phyloP scores from a whole-genome alignment of 176 grass and related monocot species.

The Phyllostachys edulis region DNA sequence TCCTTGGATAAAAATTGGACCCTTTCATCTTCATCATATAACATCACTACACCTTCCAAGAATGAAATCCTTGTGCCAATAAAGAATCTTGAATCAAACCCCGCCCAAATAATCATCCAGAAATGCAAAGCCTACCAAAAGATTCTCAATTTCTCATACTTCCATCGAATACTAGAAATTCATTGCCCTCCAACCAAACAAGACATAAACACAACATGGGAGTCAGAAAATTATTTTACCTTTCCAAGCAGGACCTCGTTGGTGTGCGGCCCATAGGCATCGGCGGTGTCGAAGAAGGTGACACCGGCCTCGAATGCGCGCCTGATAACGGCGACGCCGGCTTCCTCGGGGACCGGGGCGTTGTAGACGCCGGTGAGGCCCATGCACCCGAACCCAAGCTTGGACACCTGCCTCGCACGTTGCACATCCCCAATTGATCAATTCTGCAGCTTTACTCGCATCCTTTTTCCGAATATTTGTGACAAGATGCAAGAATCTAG shows the following conservation, averaged over 20 bases:
- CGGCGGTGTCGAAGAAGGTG: constrained; percentile 59
- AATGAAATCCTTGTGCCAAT: not conserved
- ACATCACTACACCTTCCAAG: not conserved
- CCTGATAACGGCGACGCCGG: constrained; percentile 43
- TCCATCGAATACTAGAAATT: not conserved
- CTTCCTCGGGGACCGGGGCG: constrained; percentile 51
- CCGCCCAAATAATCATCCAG: not conserved
- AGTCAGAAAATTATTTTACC: constrained; percentile 31
- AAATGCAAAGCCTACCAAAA: not conserved
- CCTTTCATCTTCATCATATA: not conserved
- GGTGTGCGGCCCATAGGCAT: constrained; percentile 42
- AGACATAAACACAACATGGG: not conserved
- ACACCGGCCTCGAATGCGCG: constrained; percentile 61
- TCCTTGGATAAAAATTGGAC: not conserved
- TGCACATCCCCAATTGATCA: not conserved
- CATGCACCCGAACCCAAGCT: constrained; percentile 83
- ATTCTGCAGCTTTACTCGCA: not conserved
- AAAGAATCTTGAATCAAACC: not conserved
- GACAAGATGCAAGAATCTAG: not conserved
- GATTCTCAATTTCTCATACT: no score
- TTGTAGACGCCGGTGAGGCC: constrained; percentile 72
- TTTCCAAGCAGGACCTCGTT: constrained; percentile 71
- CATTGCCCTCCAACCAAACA: no score
- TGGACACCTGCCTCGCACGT: constrained; percentile 60
- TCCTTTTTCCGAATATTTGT: not conserved